Percentiles rank a stretch among this genome's conserved stretches.
Evolutionary conservation across 1,284 basidiomycete species (phyloP).

Genomic region (Stereum hirsutum): DNA sequence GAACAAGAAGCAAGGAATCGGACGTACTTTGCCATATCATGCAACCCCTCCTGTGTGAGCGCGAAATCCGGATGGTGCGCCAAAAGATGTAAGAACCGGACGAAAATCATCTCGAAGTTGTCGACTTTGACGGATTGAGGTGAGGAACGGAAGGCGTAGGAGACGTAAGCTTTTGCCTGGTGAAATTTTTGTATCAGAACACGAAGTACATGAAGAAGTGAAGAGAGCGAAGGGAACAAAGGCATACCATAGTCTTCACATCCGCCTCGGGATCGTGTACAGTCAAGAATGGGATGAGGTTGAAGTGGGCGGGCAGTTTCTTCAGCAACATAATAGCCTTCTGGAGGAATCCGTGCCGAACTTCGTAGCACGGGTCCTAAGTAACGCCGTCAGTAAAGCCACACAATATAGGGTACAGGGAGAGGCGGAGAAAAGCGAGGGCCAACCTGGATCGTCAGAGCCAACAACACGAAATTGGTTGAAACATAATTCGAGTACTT

Average conservation of each 20-base stretch:
- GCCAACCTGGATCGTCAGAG: conserved; percentile 69
- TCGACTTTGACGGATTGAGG: conserved; percentile 50
- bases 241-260: conserved; percentile 48
- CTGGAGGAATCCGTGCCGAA: conserved; percentile 71
- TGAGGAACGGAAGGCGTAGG: conserved; percentile 34
- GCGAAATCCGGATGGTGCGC: conserved; percentile 93
- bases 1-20: neutral
- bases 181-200: conserved; percentile 1
- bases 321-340: conserved; percentile 67
- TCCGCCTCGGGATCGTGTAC: conserved; percentile 90
- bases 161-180: conserved; percentile 57
- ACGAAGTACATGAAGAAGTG: neutral
- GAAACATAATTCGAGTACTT: conserved; percentile 53
- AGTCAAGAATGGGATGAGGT: conserved; percentile 80
- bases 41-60: conserved; percentile 47
- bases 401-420: neutral
- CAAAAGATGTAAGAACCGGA: conserved; percentile 80
- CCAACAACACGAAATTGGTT: conserved; percentile 61
- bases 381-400: neutral
- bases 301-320: conserved; percentile 66
- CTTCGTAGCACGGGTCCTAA: conserved; percentile 83
- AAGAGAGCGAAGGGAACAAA: neutral
- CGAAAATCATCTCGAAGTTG: conserved; percentile 75
- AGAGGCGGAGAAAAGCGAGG: no score
- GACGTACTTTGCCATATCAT: conserved; percentile 65